A percentile compares a stretch with the other conserved stretches of the same genome.
phyloP scores from a whole-genome alignment of 176 grass and related monocot species.

The Cymbopogon citratus region DNA sequence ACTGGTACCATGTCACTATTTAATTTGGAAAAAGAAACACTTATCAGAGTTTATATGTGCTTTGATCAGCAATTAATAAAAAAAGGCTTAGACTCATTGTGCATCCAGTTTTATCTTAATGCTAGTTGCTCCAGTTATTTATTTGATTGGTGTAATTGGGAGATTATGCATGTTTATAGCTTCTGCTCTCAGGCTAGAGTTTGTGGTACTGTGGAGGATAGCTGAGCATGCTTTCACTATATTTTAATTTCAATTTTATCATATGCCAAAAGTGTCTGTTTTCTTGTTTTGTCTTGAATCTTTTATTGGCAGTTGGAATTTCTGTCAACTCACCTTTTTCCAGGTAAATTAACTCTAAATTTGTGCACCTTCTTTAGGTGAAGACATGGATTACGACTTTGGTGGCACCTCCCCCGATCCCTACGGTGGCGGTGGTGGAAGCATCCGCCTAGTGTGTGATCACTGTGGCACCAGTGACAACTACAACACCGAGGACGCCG shows the following conservation, averaged over 20 bases:
- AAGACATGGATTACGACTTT: conserved; percentile 12
- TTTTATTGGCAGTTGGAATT: not conserved
- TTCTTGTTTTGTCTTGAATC: not conserved
- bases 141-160: not conserved
- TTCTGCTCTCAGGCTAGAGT: not conserved
- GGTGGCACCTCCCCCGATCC: not conserved
- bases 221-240: not conserved
- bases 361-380: not conserved
- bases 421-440: not conserved
- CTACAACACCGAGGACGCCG: conserved; percentile 33
- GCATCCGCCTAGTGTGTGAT: conserved; percentile 40
- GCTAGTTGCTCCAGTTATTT: too few relatives aligned
- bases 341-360: not conserved
- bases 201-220: not conserved
- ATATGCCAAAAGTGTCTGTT: not conserved
- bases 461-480: conserved; percentile 7
- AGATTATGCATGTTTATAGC: not conserved
- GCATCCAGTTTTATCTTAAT: not conserved
- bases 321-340: too few relatives aligned
- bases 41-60: not conserved
- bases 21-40: not conserved
- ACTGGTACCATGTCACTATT: not conserved
- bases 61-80: not conserved
- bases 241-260: too few relatives aligned
- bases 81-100: not conserved